Evolutionary conservation across 2,329 filamentous ascomycete genomes (phyloP).

Genomic region (Spiromastix sp.): DNA sequence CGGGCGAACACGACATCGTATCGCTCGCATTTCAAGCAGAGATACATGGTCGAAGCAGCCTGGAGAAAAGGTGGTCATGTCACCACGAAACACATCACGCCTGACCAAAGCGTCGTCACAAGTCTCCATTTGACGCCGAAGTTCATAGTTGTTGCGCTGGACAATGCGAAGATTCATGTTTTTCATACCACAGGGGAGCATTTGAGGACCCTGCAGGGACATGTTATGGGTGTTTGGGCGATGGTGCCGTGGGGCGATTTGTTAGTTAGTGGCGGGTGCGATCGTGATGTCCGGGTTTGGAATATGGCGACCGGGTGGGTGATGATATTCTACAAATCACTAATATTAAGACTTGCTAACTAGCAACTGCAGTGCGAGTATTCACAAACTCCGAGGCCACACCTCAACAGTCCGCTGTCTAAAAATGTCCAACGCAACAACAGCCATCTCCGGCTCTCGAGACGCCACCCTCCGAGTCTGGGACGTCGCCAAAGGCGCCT

Average conservation of each 20-base stretch:
- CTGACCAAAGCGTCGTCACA: slow-evolving; percentile 93
- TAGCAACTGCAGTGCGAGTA: slow-evolving; percentile 46
- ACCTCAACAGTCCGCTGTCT: slow-evolving; percentile 94
- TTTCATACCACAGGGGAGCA: slow-evolving; percentile 87
- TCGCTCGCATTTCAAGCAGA: slow-evolving; percentile 94
- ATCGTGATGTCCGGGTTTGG: slow-evolving; percentile 95
- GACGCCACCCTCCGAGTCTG: slow-evolving; percentile 92
- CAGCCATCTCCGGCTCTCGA: slow-evolving; percentile 89
- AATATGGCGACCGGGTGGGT: slow-evolving; percentile 79
- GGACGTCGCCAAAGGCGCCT: slow-evolving; percentile 89
- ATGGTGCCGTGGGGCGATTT: slow-evolving; percentile 98
- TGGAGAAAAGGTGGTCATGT: slow-evolving; percentile 88
- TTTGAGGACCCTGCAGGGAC: slow-evolving; percentile 80
- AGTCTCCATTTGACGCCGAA: slow-evolving; percentile 88
- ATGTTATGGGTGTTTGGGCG: slow-evolving; percentile 99
- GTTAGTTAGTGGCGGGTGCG: slow-evolving; percentile 90
- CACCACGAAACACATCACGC: slow-evolving; percentile 78
- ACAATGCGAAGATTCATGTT: slow-evolving; percentile 97
- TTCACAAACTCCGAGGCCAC: slow-evolving; percentile 82
- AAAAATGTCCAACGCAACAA: slow-evolving; percentile 92
- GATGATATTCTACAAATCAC: slow-evolving; percentile 6
- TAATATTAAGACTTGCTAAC: background rate
- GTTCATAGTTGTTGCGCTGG: slow-evolving; percentile 93
- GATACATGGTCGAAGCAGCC: slow-evolving; percentile 92
- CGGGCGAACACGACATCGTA: slow-evolving; percentile 68